Evolutionary conservation across 257 asterid genomes (phyloP), one percentile per base, ranked within the genome.

Genomic region (Primulina eburnea): DNA sequence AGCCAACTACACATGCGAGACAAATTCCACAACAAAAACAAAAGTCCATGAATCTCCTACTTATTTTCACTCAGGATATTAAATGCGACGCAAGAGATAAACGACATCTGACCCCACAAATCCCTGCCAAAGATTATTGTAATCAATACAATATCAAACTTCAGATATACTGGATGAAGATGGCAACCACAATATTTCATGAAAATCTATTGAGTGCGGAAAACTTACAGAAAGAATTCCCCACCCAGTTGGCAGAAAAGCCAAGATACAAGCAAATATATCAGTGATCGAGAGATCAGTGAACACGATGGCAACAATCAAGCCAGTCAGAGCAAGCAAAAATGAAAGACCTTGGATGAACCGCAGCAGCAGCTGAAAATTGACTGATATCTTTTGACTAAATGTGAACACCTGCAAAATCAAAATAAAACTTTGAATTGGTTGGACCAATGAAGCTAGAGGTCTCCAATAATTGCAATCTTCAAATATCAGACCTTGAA

Each of bases 231-330:
- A 89, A n/a, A 93, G 97, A 74, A 93, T 86, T 74, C 89, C 99
- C 97, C 97, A 93, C 32, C 99, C 99, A 55, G 99, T 93, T 78
- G 99, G 99, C 58, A 93, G 79, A 81, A 93, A 93, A 73, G 99
- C 99, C 81, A 93, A 81, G 82, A 90, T 75, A 82, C 86, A 82
- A 55, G 99, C 96, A 69, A 93, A 87, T 82, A 93, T 75, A 74
- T 93, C 99, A 9, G 86, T 2, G 60, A 93, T 82, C 64, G 91
- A 57, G 69, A 93, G 90, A 0, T 56, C 3, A 2, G 97, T 93
- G 6, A 89, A 21, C 40, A 57, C 89, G 70, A 93, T 77, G 17
- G 99, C 97, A 32, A 81, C 87, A 60, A 77, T 75, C 77, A 93
- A 62, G 52, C 97, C 97, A 79, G 96, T 95, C 73, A 90, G 62